Conservation (phyloP, 2,329 filamentous ascomycete genomes). For the Ramularia collo-cygni region DNA sequence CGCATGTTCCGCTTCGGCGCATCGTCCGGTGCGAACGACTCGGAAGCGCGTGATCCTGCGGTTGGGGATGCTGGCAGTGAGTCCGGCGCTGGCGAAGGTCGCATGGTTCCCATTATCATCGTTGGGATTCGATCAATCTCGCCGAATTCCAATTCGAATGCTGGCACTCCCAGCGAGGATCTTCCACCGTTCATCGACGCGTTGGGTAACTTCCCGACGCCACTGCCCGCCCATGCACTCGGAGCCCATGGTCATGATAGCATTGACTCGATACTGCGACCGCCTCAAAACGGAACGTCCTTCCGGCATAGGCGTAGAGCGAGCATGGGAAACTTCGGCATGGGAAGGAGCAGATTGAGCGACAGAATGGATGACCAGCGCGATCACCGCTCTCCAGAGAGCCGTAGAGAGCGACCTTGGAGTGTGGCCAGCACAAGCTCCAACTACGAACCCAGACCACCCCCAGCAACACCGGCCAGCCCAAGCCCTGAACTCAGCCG, state of each 20-base stretch:
- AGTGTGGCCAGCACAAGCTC: conserved; percentile 29
- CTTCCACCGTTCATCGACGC: conserved; percentile 46
- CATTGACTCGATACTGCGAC: conserved; percentile 46
- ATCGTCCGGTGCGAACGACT: conserved; percentile 30
- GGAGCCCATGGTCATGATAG: conserved; percentile 36
- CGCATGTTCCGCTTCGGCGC: conserved; percentile 62
- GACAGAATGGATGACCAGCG: conserved; percentile 43
- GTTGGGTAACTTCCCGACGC: conserved; percentile 42
- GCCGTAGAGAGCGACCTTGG: conserved; percentile 32
- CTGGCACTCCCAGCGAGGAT: conserved; percentile 38
- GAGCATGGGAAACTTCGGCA: conserved; percentile 46
- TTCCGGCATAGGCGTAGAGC: conserved; percentile 48
- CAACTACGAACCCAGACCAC: conserved; percentile 47
- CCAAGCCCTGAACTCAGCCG: conserved; percentile 46
- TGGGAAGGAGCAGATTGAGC: conserved; percentile 26
- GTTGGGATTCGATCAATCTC: conserved; percentile 62
- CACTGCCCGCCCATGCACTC: conserved; percentile 27
- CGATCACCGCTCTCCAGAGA: conserved; percentile 44
- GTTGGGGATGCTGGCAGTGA: conserved; percentile 18
- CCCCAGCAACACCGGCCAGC: conserved; percentile 58
- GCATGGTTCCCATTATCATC: conserved; percentile 63
- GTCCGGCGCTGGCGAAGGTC: conserved; percentile 41
- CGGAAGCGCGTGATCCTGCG: conserved; percentile 22
- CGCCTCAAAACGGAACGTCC: conserved; percentile 49
- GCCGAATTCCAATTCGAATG: conserved; percentile 37